These are phyloP conservation scores for Dothidotthia symphoricarpi DNA, from an alignment of 2,329 filamentous ascomycete genomes.

Conservation along the genomic window DNA sequence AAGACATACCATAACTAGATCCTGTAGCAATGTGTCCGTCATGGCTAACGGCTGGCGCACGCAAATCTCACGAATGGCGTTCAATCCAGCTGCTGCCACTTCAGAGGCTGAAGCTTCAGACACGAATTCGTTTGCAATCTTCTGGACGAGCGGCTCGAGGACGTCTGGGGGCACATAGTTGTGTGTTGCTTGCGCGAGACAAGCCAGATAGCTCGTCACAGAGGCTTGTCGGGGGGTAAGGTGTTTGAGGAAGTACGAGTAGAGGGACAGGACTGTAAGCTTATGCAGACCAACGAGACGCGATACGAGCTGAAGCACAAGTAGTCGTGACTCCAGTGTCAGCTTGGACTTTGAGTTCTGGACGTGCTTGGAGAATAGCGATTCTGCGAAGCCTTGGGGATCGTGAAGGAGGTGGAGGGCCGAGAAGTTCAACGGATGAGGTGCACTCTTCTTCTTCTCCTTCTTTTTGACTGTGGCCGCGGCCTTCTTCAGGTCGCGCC, in stretches of 20 bases:
- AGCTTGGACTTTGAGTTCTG: constrained; percentile 83
- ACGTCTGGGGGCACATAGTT: constrained; percentile 88
- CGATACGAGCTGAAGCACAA: constrained; percentile 88
- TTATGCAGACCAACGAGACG: constrained; percentile 90
- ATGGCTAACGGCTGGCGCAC: constrained; percentile 92
- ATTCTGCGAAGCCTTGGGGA: constrained; percentile 89
- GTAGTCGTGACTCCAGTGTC: constrained; percentile 80
- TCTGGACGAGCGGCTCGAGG: constrained; percentile 84
- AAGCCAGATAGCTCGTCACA: constrained; percentile 91
- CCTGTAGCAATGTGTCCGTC: constrained; percentile 91
- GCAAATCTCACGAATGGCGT: constrained; percentile 93
- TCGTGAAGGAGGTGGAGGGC: constrained; percentile 92
- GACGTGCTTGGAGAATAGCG: constrained; percentile 85
- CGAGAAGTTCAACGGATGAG: constrained; percentile 91
- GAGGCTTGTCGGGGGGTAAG: constrained; percentile 83
- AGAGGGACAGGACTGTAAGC: constrained; percentile 82
- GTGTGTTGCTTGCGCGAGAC: constrained; percentile 87
- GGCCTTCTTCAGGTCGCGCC: constrained; percentile 75
- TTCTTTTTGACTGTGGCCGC: constrained; percentile 74
- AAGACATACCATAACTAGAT: constrained; percentile 67
- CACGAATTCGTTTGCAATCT: constrained; percentile 98
- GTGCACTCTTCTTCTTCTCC: constrained; percentile 83
- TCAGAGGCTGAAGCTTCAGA: constrained; percentile 89
- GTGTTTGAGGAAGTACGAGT: constrained; percentile 92
- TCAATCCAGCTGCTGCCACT: constrained; percentile 87